Percentiles rank a stretch among this genome's conserved stretches.
Conservation (phyloP, 805 yeast species). For the Soucietia sequanensis region DNA sequence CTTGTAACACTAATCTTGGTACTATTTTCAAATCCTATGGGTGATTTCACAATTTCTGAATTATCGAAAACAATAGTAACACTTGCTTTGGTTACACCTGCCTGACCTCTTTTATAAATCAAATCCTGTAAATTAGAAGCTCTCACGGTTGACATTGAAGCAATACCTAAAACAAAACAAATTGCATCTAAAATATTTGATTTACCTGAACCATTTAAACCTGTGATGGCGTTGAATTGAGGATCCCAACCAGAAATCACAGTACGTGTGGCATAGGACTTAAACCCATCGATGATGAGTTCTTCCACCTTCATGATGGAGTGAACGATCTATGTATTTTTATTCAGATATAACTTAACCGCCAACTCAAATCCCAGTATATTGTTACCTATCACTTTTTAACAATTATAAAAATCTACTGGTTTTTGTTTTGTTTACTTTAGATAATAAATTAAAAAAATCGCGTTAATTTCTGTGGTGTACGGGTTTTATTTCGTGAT, state of each 20-base stretch:
- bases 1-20: constrained; percentile 86
- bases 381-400: too few relatives aligned
- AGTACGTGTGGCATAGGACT: constrained; percentile 95
- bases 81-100: constrained; percentile 95
- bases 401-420: too few relatives aligned
- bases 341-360: too few relatives aligned
- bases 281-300: constrained; percentile 94
- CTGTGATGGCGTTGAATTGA: constrained; percentile 96
- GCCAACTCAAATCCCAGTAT: too few relatives aligned
- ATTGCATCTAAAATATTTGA: constrained; percentile 96
- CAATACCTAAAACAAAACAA: constrained; percentile 96
- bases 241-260: constrained; percentile 95
- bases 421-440: too few relatives aligned
- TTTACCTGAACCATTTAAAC: constrained; percentile 96
- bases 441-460: too few relatives aligned
- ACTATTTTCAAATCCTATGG: constrained; percentile 81
- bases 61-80: constrained; percentile 96
- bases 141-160: constrained; percentile 91
- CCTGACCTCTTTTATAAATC: constrained; percentile 96
- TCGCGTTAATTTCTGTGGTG: too few relatives aligned
- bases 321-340: too few relatives aligned
- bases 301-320: constrained; percentile 98
- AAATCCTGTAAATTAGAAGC: constrained; percentile 92
- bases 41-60: constrained; percentile 68
- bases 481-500: too few relatives aligned